These are phyloP conservation scores for Globisporangium nunn DNA, from an alignment of 352 stramenopile species.

Conservation along the genomic window DNA sequence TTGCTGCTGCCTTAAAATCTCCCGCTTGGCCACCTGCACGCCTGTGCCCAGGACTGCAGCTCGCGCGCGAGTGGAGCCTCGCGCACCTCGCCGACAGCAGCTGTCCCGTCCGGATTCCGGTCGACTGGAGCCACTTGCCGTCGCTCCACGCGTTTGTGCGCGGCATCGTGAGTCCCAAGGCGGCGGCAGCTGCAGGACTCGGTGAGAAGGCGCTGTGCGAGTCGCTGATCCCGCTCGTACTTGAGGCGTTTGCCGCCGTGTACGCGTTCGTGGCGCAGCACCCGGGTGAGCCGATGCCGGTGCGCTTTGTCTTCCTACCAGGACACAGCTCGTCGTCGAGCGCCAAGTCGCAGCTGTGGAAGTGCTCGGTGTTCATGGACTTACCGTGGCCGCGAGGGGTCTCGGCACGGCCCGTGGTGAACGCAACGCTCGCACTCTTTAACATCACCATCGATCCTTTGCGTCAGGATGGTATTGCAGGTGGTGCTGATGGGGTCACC, in stretches of 20 bases:
- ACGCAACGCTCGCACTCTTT: slow-evolving; percentile 40
- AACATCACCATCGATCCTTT: slow-evolving; percentile 49
- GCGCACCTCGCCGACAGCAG: slow-evolving; percentile 30
- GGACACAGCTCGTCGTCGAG: slow-evolving; percentile 11
- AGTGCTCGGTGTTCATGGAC: slow-evolving; percentile 38
- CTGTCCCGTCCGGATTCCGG: slow-evolving; percentile 30
- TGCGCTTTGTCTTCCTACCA: slow-evolving; percentile 33
- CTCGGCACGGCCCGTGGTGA: slow-evolving; percentile 14
- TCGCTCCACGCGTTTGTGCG: slow-evolving; percentile 35
- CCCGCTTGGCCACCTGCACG: background rate
- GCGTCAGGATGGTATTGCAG: slow-evolving; percentile 8
- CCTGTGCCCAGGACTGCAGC: slow-evolving; percentile 24
- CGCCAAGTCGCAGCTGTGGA: slow-evolving; percentile 27
- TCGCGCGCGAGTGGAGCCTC: slow-evolving; percentile 42
- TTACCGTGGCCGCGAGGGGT: slow-evolving; percentile 20
- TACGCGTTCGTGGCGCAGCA: slow-evolving; percentile 27
- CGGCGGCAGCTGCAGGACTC: slow-evolving; percentile 12
- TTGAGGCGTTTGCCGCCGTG: slow-evolving; percentile 39
- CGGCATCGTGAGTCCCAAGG: slow-evolving; percentile 35
- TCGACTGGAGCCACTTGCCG: slow-evolving; percentile 36
- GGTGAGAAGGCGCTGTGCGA: slow-evolving; percentile 7
- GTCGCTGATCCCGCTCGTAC: slow-evolving; percentile 26
- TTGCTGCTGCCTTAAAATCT: background rate
- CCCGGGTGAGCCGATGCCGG: slow-evolving; percentile 32
- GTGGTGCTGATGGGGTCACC: slow-evolving; percentile 1